Evolutionary conservation across 148 eudicot genomes (phyloP).

Genomic region (Rhododendron molle): DNA sequence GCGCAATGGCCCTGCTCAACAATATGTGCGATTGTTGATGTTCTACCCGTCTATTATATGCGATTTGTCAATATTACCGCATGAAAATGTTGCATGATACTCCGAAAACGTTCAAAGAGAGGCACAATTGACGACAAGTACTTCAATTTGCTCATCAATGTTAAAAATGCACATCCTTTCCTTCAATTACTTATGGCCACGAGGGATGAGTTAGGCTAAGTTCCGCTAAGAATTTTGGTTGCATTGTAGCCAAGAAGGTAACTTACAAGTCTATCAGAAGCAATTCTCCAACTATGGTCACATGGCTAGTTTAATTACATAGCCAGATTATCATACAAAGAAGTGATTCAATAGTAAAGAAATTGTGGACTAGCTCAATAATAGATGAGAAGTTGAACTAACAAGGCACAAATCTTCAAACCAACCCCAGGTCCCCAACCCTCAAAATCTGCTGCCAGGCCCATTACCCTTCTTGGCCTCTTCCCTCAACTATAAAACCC

Average conservation of each 20-base stretch:
- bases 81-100: no score
- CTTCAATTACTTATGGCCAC: no score
- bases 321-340: background rate
- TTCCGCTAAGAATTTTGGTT: background rate
- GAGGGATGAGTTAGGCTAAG: no score
- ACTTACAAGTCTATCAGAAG: background rate
- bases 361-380: background rate
- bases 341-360: background rate
- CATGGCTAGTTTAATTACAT: background rate
- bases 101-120: no score
- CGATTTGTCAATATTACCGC: no score
- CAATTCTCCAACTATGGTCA: background rate
- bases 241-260: background rate
- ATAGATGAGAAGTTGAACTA: conserved; percentile 5
- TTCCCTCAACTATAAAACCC: background rate
- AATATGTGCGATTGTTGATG: no score
- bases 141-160: no score
- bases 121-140: no score
- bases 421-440: conserved; percentile 1
- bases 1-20: no score
- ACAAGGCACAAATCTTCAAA: background rate
- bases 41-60: no score
- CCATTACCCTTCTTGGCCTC: background rate
- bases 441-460: background rate
- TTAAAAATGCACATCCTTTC: no score